Percentiles rank a stretch among this genome's conserved stretches.
Conservation (phyloP, 2,329 filamentous ascomycete species). For the Nigrospora oryzae region DNA sequence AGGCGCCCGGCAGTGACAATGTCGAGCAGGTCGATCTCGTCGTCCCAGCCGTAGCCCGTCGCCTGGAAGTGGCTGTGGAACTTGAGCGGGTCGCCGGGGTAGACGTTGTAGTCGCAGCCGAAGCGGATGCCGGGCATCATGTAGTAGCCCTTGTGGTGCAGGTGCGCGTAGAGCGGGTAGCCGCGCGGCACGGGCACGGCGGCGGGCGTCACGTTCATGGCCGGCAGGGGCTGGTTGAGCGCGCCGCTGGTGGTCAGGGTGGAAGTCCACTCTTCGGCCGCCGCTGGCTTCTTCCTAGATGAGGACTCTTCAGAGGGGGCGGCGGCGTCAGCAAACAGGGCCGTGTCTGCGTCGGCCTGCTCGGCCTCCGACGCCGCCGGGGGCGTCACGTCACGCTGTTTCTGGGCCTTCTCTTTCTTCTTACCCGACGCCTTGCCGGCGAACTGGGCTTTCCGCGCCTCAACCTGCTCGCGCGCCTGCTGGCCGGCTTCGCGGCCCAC, state of each 20-base stretch:
- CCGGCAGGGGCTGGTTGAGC: constrained; percentile 12
- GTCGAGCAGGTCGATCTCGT: constrained; percentile 76
- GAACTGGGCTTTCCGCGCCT: constrained; percentile 6
- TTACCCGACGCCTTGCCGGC: constrained; percentile 8
- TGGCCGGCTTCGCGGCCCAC: constrained; percentile 22
- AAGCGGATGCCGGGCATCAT: constrained; percentile 89
- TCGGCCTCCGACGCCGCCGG: no score
- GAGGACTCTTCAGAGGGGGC: neutral
- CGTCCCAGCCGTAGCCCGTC: constrained; percentile 77
- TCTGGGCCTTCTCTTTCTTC: constrained; percentile 6
- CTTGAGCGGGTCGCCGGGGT: constrained; percentile 87
- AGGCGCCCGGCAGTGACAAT: constrained; percentile 79
- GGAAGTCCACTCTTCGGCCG: constrained; percentile 15
- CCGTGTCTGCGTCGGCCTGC: no score
- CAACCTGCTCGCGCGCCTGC: constrained; percentile 16
- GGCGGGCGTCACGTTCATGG: constrained; percentile 2
- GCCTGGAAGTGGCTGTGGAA: constrained; percentile 95
- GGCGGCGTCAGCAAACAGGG: neutral
- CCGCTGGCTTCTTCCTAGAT: neutral
- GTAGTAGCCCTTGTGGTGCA: constrained; percentile 75
- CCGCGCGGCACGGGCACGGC: constrained; percentile 33
- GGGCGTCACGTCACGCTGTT: constrained; percentile 18
- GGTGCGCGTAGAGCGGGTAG: constrained; percentile 71
- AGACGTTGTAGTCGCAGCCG: constrained; percentile 88
- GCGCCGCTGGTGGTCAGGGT: constrained; percentile 28